phyloP scores from a whole-genome alignment of 345 rosid species.

The Rhodomyrtus tomentosa region DNA sequence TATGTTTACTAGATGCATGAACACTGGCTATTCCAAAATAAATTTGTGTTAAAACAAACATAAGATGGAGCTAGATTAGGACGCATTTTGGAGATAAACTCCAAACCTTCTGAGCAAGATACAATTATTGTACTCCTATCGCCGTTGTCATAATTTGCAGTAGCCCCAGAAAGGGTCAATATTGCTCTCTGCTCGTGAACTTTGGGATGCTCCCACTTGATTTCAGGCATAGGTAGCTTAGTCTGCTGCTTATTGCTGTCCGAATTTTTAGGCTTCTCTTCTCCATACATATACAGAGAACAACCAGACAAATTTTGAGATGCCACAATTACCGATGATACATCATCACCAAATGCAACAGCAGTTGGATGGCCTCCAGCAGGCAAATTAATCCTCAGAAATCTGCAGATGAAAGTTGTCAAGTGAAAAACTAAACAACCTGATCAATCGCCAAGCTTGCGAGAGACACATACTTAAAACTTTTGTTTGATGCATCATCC shows the following conservation, averaged over 20 bases:
- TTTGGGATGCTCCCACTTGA: slow-evolving; percentile 83
- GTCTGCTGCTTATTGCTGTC: slow-evolving; percentile 49
- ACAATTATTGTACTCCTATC: slow-evolving; percentile 79
- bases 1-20: background rate
- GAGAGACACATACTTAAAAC: slow-evolving; percentile 61
- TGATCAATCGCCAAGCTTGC: background rate
- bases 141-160: slow-evolving; percentile 74
- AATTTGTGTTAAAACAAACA: background rate
- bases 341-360: slow-evolving; percentile 63
- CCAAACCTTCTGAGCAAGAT: slow-evolving; percentile 89
- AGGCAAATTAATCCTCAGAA: slow-evolving; percentile 68
- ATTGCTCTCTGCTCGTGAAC: slow-evolving; percentile 56
- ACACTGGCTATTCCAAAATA: background rate
- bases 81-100: background rate
- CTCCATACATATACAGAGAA: slow-evolving; percentile 82
- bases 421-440: background rate
- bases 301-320: slow-evolving; percentile 47
- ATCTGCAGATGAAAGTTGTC: slow-evolving; percentile 23
- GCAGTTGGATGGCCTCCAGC: slow-evolving; percentile 88
- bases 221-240: slow-evolving; percentile 74
- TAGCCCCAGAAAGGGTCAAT: slow-evolving; percentile 55
- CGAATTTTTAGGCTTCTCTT: slow-evolving; percentile 44
- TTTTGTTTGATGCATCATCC: slow-evolving; percentile 91
- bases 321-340: slow-evolving; percentile 73
- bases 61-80: background rate